Percentiles rank a stretch among this genome's conserved stretches.
Conservation (phyloP, 106 monocot genomes). For the Gastrodia elata region DNA sequence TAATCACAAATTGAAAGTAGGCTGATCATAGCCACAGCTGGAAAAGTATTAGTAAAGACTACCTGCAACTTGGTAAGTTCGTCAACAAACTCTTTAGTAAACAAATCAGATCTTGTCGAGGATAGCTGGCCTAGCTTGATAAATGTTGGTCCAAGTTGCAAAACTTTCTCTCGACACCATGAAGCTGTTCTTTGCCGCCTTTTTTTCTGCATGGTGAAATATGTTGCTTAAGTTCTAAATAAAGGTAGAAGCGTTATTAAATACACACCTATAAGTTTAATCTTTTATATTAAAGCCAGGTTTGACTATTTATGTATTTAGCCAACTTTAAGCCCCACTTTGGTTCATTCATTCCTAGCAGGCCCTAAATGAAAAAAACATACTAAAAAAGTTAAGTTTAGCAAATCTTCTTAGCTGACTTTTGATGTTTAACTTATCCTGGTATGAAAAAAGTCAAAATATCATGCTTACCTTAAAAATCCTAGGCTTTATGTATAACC, state of each 20-base stretch:
- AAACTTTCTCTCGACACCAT: conserved; percentile 83
- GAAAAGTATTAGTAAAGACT: not conserved
- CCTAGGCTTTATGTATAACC: not conserved
- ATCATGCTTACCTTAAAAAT: not conserved
- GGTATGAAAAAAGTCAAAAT: not conserved
- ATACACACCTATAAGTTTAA: too few relatives aligned
- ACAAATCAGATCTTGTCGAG: conserved; percentile 87
- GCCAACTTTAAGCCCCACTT: too few relatives aligned
- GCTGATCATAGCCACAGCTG: not conserved
- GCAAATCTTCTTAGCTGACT: not conserved
- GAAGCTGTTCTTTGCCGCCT: conserved; percentile 72
- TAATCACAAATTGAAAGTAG: not conserved
- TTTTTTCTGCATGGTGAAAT: conserved; percentile 40
- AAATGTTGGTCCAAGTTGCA: conserved; percentile 91
- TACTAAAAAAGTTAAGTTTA: not conserved
- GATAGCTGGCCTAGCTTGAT: conserved; percentile 91
- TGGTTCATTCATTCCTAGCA: too few relatives aligned
- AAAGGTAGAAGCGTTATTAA: not conserved
- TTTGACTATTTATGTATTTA: too few relatives aligned
- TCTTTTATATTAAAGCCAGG: too few relatives aligned
- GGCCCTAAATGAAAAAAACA: not conserved
- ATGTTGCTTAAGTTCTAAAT: not conserved
- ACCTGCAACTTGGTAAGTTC: conserved; percentile 99
- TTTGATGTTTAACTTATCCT: not conserved
- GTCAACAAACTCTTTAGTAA: conserved; percentile 81